Base-by-base conservation (phyloP, 2,329 filamentous ascomycete genomes). In the Neurospora sp. region DNA sequence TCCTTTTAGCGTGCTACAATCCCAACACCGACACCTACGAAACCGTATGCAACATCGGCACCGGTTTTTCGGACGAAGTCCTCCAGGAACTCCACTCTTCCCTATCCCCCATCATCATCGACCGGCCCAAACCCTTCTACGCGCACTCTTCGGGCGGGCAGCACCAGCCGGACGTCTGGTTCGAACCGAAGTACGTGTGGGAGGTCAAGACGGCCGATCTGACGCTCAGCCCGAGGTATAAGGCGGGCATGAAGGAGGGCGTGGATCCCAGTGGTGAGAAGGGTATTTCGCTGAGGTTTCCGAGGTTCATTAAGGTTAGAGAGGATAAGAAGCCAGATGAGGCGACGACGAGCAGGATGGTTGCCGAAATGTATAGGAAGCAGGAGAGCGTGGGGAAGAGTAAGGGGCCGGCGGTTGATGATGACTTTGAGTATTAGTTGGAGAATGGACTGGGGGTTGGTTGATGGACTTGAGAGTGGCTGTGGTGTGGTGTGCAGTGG, bases 91-190 rank as follows among this genome's bases (percentile, higher is more conserved):
- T 98, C 15, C 89, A 98, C 82, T 84, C 86, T 33, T 85, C 90
- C 68, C 89, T 99, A 38, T 90, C 88, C 0, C 86, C 89, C 9
- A 89, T 93, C 67, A 89, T 91, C 74, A 99, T 99, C 75, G 93
- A 97, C 77, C 89, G 90, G 0, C 88, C 95, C 1, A 99, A 99
- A 78, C 96, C 96, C 0, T 99, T 97, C 80, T 99, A 98, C 81
- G 86, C 89, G 0, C 96, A 99, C 80, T 93, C 91, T 4, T 83
- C 86, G 0, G 93, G 92, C 68, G 89, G 89, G 67, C 95, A 97
- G 81, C 93, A 98, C 78, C 96, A 99, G 79, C 96, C 96, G 1
- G 96, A 99, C 79, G 93, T 99, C 43, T 99, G 96, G 96, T 96
- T 99, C 78, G 96, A 99, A 84, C 93, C 96, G 15, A 89, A 90